phyloP scores from a whole-genome alignment of 768 basidiomycete species.

The Macrocybe gigantea region DNA sequence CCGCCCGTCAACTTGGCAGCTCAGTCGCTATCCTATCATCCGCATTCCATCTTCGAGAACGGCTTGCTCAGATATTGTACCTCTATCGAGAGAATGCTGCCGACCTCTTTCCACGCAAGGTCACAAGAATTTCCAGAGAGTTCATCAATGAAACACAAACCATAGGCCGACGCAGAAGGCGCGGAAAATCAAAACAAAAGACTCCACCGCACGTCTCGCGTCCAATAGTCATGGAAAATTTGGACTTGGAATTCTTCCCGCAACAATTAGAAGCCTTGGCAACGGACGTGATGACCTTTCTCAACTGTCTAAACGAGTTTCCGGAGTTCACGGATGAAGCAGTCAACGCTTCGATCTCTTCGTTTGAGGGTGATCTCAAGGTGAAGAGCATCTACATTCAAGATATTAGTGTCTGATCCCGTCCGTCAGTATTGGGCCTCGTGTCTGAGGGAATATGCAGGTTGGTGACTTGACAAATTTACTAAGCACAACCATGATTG shows the following conservation, averaged over 20 bases:
- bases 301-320: constrained; percentile 70
- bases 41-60: constrained; percentile 63
- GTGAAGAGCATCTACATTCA: constrained; percentile 24
- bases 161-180: constrained; percentile 23
- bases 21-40: constrained; percentile 75
- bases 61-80: constrained; percentile 61
- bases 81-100: constrained; percentile 74
- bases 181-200: constrained; percentile 27
- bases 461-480: constrained; percentile 22
- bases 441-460: constrained; percentile 58
- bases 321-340: constrained; percentile 74
- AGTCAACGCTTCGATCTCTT: constrained; percentile 58
- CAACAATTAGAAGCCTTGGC: constrained; percentile 58
- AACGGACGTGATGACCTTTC: constrained; percentile 60
- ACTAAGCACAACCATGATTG: neutral
- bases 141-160: constrained; percentile 20
- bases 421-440: constrained; percentile 65
- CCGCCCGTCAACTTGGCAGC: constrained; percentile 69
- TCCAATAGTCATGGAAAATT: constrained; percentile 47
- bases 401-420: constrained; percentile 1
- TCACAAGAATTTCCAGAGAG: constrained; percentile 38
- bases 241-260: constrained; percentile 65
- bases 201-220: constrained; percentile 44
- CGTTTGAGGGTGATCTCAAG: constrained; percentile 67
- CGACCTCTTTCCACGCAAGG: constrained; percentile 67